phyloP scores from a whole-genome alignment of 805 yeast species.

The Saccharomycopsis malanga region DNA sequence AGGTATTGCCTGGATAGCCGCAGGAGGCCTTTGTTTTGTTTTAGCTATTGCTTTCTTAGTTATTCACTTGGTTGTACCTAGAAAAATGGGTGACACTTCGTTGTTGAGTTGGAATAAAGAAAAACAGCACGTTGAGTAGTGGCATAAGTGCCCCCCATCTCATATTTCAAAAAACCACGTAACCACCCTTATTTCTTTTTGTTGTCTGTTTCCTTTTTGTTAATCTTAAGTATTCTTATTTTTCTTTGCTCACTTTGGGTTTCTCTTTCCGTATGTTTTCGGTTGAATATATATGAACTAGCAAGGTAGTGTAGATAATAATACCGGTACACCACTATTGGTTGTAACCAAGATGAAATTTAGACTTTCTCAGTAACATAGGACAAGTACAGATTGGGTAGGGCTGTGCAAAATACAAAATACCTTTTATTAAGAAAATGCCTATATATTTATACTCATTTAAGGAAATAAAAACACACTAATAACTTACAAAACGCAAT shows the following conservation, averaged over 20 bases:
- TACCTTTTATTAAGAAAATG: too few species aligned
- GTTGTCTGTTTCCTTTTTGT: not conserved
- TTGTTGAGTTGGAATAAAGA: slow-evolving; percentile 66
- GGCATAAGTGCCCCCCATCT: not conserved
- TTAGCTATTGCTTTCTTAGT: slow-evolving; percentile 46
- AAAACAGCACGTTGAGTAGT: slow-evolving; percentile 10
- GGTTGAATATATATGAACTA: too few species aligned
- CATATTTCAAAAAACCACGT: not conserved
- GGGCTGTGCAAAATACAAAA: too few species aligned
- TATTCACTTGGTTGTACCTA: slow-evolving; percentile 55
- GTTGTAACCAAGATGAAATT: too few species aligned
- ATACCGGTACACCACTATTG: too few species aligned
- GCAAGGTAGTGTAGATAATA: too few species aligned
- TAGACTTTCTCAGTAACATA: too few species aligned
- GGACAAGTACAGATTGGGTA: too few species aligned
- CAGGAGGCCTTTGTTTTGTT: slow-evolving; percentile 61
- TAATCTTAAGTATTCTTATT: not conserved
- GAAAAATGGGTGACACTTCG: slow-evolving; percentile 68
- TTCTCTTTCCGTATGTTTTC: too few species aligned
- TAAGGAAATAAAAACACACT: not conserved
- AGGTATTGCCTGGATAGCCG: slow-evolving; percentile 69
- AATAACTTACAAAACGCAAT: not conserved
- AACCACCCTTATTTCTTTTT: not conserved
- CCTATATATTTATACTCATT: too few species aligned
- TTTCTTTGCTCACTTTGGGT: too few species aligned